These are phyloP conservation scores for Fraxinus sp. DNA, from an alignment of 305 asterid species.

Conservation along the genomic window DNA sequence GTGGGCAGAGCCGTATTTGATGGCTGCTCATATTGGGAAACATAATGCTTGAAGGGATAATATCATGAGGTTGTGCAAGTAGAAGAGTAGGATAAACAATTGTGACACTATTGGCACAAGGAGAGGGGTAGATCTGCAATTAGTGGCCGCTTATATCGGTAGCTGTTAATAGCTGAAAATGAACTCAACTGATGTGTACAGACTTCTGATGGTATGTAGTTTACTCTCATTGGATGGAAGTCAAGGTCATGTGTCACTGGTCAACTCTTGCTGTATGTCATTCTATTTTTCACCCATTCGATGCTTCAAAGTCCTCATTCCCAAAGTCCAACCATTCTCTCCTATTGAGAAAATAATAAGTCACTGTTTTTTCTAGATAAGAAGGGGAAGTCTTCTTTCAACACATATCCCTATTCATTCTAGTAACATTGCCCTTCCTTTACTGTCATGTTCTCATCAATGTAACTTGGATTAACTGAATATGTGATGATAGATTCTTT, in stretches of 20 bases:
- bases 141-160: background rate
- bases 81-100: background rate
- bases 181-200: background rate
- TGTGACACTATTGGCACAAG: background rate
- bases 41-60: background rate
- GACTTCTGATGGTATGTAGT: background rate
- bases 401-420: background rate
- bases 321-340: background rate
- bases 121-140: background rate
- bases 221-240: background rate
- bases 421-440: background rate
- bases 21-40: background rate
- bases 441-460: background rate
- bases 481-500: background rate
- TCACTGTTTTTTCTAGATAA: background rate
- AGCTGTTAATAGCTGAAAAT: background rate
- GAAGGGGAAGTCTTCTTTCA: background rate
- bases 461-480: background rate
- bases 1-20: background rate
- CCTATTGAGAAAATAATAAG: background rate
- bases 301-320: background rate
- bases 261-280: background rate
- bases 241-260: background rate
- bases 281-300: background rate
- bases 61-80: background rate